phyloP scores from a whole-genome alignment of 2,329 filamentous ascomycete species.

The Fusarium armeniacum region DNA sequence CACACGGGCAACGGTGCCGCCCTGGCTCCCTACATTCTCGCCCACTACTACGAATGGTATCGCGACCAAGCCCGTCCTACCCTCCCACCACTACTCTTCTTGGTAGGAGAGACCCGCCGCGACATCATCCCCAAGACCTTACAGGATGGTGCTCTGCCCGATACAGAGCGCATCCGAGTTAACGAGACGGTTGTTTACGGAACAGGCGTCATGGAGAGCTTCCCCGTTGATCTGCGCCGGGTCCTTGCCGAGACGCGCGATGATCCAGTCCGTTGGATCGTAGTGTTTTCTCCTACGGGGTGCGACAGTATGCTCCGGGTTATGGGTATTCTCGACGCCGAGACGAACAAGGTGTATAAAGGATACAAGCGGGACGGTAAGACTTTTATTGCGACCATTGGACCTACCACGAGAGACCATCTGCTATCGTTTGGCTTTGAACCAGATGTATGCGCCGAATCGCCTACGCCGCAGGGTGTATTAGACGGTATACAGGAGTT shows the following conservation, averaged over 20 bases:
- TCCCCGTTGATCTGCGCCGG: slow-evolving; percentile 74
- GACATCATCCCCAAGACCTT: slow-evolving; percentile 91
- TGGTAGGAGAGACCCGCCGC: slow-evolving; percentile 89
- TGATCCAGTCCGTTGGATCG: slow-evolving; percentile 73
- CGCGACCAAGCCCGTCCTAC: slow-evolving; percentile 53
- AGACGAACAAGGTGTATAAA: slow-evolving; percentile 57
- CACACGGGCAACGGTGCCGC: slow-evolving; percentile 88
- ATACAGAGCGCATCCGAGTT: slow-evolving; percentile 71
- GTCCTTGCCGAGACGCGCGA: slow-evolving; percentile 63
- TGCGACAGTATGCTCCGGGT: slow-evolving; percentile 71
- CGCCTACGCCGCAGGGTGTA: slow-evolving; percentile 86
- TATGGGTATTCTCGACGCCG: slow-evolving; percentile 65
- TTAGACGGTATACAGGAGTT: slow-evolving; percentile 72
- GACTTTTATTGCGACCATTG: slow-evolving; percentile 86
- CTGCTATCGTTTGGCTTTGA: slow-evolving; percentile 76
- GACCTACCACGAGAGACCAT: slow-evolving; percentile 88
- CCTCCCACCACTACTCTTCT: slow-evolving; percentile 81
- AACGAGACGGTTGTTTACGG: slow-evolving; percentile 89
- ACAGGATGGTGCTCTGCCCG: slow-evolving; percentile 68
- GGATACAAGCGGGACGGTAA: slow-evolving; percentile 53
- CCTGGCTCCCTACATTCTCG: slow-evolving; percentile 81
- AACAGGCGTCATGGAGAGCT: slow-evolving; percentile 84
- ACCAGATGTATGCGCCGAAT: slow-evolving; percentile 84
- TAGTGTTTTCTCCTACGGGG: slow-evolving; percentile 79
- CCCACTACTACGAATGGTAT: slow-evolving; percentile 76